Evolutionary conservation across 2,329 filamentous ascomycete species (phyloP).

Genomic region (Calonectria ilicicola): DNA sequence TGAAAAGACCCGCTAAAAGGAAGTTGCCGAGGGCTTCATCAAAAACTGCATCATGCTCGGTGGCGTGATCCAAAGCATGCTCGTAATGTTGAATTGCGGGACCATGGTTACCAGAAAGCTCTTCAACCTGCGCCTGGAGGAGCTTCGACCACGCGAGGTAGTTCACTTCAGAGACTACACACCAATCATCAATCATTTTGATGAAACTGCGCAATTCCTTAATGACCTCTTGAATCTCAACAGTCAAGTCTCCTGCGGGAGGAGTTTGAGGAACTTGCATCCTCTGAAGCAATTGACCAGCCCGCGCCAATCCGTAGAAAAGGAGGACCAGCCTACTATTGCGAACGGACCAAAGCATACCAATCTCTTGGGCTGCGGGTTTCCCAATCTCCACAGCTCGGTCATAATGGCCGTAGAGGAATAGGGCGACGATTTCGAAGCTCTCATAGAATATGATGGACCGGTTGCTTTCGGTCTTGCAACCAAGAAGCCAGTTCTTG

Average conservation of each 20-base stretch:
- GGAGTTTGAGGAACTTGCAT: conserved; percentile 60
- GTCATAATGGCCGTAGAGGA: conserved; percentile 73
- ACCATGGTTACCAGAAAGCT: conserved; percentile 69
- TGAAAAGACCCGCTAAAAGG: conserved; percentile 78
- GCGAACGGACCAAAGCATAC: conserved; percentile 69
- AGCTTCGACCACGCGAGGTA: conserved; percentile 77
- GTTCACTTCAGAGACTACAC: conserved; percentile 75
- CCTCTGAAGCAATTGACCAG: conserved; percentile 63
- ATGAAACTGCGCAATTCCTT: conserved; percentile 66
- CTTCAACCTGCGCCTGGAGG: conserved; percentile 76
- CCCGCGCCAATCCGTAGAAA: conserved; percentile 70
- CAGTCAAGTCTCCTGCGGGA: conserved; percentile 54
- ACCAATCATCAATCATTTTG: conserved; percentile 73
- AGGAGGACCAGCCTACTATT: conserved; percentile 69
- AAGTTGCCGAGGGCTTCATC: conserved; percentile 82
- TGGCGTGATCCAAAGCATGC: conserved; percentile 77
- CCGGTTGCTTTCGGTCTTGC: conserved; percentile 69
- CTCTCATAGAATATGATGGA: conserved; percentile 77
- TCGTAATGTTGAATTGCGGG: conserved; percentile 75
- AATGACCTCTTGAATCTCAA: conserved; percentile 61
- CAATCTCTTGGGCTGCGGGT: conserved; percentile 58
- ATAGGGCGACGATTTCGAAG: conserved; percentile 72
- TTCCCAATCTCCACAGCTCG: conserved; percentile 69
- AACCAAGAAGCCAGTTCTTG: conserved; percentile 68
- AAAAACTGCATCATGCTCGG: conserved; percentile 74